Evolutionary conservation across 116 monocot species (phyloP).

Genomic region (Posidonia oceanica): DNA sequence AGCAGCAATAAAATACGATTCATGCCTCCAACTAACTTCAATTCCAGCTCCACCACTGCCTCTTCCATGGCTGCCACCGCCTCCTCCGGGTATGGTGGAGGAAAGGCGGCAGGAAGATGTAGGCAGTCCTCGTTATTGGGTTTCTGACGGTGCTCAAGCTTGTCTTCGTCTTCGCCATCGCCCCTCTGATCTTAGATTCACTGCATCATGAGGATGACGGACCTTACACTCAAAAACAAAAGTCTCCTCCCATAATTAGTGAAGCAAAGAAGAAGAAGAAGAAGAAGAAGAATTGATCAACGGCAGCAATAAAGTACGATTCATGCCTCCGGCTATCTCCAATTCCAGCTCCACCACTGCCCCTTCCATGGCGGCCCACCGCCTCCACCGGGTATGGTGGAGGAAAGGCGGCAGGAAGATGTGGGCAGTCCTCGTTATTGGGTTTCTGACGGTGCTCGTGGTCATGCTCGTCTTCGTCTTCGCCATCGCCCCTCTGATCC

Average conservation of each 20-base stretch:
- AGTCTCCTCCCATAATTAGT: too few species aligned
- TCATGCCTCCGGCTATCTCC: too few species aligned
- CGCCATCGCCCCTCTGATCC: slow-evolving; percentile 2
- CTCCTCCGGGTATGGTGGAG: slow-evolving; percentile 22
- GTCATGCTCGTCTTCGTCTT: slow-evolving; percentile 20
- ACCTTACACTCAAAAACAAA: too few species aligned
- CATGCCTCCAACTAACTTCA: too few species aligned
- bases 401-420: slow-evolving; percentile 10
- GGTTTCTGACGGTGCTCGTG: not conserved
- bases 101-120: slow-evolving; percentile 11
- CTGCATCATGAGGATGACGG: too few species aligned
- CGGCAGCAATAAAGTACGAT: too few species aligned
- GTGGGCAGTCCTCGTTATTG: slow-evolving; percentile 1
- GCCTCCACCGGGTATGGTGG: slow-evolving; percentile 23
- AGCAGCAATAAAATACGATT: too few species aligned
- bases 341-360: too few species aligned
- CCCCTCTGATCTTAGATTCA: not conserved
- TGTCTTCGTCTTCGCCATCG: slow-evolving; percentile 15
- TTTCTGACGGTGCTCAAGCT: not conserved
- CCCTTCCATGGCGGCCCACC: not conserved
- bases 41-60: too few species aligned
- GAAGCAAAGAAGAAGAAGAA: too few species aligned
- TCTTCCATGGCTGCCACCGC: slow-evolving; percentile 6
- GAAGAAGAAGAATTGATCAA: too few species aligned
- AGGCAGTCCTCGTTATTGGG: not conserved